A percentile compares a stretch with the other conserved stretches of the same genome.
Evolutionary conservation across 768 basidiomycete species (phyloP).

Genomic region (Kwoniella europaea): DNA sequence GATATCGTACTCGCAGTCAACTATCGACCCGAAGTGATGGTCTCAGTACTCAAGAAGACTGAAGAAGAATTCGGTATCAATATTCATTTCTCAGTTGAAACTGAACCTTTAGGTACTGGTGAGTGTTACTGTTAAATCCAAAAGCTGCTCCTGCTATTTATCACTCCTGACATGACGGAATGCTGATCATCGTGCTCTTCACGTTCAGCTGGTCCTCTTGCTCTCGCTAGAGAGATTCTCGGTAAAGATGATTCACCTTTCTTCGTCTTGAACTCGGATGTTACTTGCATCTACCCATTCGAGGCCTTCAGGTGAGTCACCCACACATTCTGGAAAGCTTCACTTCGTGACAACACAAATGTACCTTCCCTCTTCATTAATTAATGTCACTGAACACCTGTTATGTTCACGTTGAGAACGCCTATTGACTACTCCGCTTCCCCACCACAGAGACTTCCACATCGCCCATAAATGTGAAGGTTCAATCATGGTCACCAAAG

Average conservation of each 20-base stretch:
- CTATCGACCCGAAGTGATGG: conserved; percentile 63
- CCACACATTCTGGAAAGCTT: too few relatives aligned
- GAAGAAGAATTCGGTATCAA: conserved; percentile 62
- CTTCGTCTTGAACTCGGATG: conserved; percentile 64
- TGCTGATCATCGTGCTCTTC: not conserved
- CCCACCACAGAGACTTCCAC: conserved; percentile 60
- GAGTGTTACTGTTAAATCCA: conserved; percentile 18
- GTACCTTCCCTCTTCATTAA: too few relatives aligned
- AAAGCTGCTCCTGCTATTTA: too few relatives aligned
- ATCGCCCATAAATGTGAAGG: conserved; percentile 61
- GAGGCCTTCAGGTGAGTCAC: conserved; percentile 59
- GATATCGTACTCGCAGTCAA: conserved; percentile 63
- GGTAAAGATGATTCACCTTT: conserved; percentile 63
- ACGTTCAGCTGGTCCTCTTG: conserved; percentile 60
- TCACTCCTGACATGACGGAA: not conserved
- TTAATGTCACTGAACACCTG: too few relatives aligned
- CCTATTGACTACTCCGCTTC: not conserved
- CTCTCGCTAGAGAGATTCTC: conserved; percentile 61
- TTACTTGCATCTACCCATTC: conserved; percentile 63
- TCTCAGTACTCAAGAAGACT: conserved; percentile 61
- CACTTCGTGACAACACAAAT: too few relatives aligned
- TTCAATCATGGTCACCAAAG: conserved; percentile 63
- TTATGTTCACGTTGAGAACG: too few relatives aligned
- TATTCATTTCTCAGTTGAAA: conserved; percentile 63
- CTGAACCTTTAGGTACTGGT: conserved; percentile 63